Conservation (phyloP, 2,329 filamentous ascomycete genomes). For the Ophiostoma ips region DNA sequence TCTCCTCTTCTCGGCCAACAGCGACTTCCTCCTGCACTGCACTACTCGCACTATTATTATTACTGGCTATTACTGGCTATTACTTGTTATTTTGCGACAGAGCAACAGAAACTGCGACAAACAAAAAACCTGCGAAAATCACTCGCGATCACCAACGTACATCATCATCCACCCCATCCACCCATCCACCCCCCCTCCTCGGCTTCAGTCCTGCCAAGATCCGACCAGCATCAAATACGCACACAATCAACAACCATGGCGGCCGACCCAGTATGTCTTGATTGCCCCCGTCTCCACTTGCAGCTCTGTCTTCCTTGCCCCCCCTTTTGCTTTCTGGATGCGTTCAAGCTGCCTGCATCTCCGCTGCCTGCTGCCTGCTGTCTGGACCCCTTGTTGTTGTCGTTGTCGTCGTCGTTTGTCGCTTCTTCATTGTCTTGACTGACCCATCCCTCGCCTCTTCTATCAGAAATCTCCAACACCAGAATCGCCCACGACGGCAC, state of each 20-base stretch:
- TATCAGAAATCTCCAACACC: conserved; percentile 29
- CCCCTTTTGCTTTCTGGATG: conserved; percentile 2
- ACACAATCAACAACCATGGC: conserved; percentile 4
- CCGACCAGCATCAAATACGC: not conserved
- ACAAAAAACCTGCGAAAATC: no score
- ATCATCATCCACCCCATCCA: not conserved
- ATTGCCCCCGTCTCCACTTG: conserved; percentile 6
- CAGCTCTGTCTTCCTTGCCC: not conserved
- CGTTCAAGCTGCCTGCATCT: not conserved
- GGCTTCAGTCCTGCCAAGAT: not conserved
- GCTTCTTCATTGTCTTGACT: not conserved
- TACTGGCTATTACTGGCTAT: no score
- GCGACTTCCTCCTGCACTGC: no score
- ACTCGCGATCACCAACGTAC: no score
- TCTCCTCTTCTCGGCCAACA: no score
- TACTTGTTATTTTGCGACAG: no score
- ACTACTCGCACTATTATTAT: no score
- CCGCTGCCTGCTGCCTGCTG: no score
- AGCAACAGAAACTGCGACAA: no score
- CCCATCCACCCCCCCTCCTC: not conserved
- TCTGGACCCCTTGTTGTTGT: not conserved
- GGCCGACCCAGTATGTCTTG: conserved; percentile 9
- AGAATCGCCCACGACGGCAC: conserved; percentile 52
- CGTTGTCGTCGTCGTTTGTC: not conserved
- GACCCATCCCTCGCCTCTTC: not conserved